These are phyloP conservation scores for Eucalyptus decipiens DNA, from an alignment of 345 rosid genomes.

Conservation along the genomic window DNA sequence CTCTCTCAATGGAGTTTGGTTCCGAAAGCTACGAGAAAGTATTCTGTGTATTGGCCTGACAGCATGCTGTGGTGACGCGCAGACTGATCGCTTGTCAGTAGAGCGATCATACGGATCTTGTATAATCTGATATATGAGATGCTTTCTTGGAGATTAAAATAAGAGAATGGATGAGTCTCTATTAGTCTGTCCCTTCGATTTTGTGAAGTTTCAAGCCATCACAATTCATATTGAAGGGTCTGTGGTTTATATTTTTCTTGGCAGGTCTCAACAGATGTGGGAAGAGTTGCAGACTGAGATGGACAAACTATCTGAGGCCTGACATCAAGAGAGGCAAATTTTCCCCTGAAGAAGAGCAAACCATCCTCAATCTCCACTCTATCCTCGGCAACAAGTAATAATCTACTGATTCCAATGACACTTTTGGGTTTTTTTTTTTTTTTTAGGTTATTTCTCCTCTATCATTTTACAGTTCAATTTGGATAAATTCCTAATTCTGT, in stretches of 20 bases:
- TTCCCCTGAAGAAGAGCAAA: slow-evolving; percentile 67
- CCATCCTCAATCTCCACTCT: slow-evolving; percentile 68
- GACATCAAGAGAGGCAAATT: slow-evolving; percentile 86
- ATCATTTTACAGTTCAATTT: neutral
- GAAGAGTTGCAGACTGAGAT: slow-evolving; percentile 76
- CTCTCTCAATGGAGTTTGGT: neutral
- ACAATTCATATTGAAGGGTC: neutral
- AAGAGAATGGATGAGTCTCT: neutral
- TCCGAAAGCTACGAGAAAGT: neutral
- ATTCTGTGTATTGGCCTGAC: neutral
- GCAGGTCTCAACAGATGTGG: slow-evolving; percentile 78
- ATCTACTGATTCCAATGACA: neutral
- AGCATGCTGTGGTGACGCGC: neutral
- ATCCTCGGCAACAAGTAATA: slow-evolving; percentile 80
- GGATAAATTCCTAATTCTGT: neutral
- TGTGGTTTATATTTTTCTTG: neutral
- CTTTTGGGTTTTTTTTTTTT: neutral
- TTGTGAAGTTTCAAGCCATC: neutral
- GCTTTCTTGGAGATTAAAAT: neutral
- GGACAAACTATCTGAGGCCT: slow-evolving; percentile 84
- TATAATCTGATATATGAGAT: neutral
- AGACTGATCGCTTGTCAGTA: neutral
- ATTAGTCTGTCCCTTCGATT: neutral
- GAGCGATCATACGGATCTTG: neutral
- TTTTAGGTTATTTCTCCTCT: neutral